Evolutionary conservation across 2,329 filamentous ascomycete genomes (phyloP), one percentile per base, ranked within the genome.

Genomic region (Falciphora oryzae): DNA sequence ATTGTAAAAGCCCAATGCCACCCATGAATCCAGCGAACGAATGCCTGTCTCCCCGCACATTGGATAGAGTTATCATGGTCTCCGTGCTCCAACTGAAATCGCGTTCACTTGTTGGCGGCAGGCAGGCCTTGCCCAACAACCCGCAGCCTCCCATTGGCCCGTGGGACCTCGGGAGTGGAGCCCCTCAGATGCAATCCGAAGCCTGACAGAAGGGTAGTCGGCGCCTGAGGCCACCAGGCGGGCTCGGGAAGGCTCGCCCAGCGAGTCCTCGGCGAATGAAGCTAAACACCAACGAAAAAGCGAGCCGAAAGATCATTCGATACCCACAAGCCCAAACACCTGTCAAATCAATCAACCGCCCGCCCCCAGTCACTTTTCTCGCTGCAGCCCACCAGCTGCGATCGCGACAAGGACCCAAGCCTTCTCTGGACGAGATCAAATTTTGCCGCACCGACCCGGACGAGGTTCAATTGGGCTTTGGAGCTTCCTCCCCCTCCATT

Each of bases 251-350:
- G 18, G 44, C 44, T 53, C 44, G 44, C 22, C 8, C 44, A 53
- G 22, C 10, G 38, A 22, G 18, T 50, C 16, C 38, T 50, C 38
- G 38, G 38, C 38, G 6, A 25, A 53, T 25, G 44, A 14, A 53
- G 44, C 44, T 53, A 53, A 53, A 53, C 44, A 53, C 44, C 44
- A 53, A 25, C 44, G 44, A 53, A 53, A 53, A 53, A 53, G 44
- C n/a, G 44, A 53, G 44, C 44, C 44, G 44, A 25, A 67, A 69
- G 66, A 73, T 74, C 68, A 68, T 73, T 74, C 74, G 71, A 75
- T 73, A 66, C 57, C 60, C 44, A 53, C 44, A 53, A 53, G 44
- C 44, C 44, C 44, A 53, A 53, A n/a, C 44, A 53, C 8, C 44
- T n/a, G 44, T 53, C 44, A 53, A 53, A 53, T 53, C 44, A 53